Conservation (phyloP, 108 stramenopile species). For the Cyclotella baltica region DNA sequence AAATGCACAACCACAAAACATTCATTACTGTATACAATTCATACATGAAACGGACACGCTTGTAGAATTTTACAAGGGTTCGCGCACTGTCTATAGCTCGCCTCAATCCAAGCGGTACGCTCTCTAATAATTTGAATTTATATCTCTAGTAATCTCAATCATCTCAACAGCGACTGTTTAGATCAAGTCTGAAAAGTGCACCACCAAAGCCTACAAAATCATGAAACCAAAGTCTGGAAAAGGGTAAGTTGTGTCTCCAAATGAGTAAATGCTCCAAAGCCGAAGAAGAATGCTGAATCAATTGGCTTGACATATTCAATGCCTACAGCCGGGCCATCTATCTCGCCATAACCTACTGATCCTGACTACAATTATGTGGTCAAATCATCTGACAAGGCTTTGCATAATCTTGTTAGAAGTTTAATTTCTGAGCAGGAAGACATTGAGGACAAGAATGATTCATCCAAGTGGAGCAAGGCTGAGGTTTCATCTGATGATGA, state of each 20-base stretch:
- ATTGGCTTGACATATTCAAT: neutral
- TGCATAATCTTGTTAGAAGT: no score
- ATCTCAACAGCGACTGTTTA: neutral
- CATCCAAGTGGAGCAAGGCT: neutral
- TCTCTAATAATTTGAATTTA: no score
- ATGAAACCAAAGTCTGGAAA: neutral
- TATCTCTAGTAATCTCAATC: no score
- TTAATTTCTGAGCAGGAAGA: neutral
- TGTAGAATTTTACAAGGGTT: no score
- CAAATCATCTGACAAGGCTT: neutral
- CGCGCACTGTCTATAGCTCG: no score
- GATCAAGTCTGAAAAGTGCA: neutral
- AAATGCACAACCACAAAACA: no score
- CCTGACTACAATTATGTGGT: neutral
- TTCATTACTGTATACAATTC: no score
- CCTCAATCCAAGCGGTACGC: no score
- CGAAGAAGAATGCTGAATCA: neutral
- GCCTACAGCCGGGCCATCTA: neutral
- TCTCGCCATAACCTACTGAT: neutral
- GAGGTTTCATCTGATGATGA: no score
- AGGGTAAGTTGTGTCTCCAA: neutral
- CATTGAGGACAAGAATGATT: neutral
- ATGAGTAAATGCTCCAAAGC: neutral
- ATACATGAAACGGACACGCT: no score
- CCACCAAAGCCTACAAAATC: neutral